Evolutionary conservation across 2,329 filamentous ascomycete genomes (phyloP).

Genomic region (Amesomyces nigricolor): DNA sequence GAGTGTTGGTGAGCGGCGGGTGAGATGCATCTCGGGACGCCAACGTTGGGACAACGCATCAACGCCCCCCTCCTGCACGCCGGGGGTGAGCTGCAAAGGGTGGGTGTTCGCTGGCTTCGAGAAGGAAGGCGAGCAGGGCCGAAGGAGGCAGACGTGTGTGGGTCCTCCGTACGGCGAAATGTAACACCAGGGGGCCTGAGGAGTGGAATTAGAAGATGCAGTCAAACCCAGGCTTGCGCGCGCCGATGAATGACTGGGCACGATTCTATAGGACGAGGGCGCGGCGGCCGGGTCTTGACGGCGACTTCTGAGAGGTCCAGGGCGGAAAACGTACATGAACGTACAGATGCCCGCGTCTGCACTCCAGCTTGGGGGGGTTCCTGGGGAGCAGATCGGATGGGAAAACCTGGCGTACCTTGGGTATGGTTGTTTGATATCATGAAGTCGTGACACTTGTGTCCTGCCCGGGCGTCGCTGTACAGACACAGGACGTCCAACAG

Average conservation of each 20-base stretch:
- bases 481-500: too few species aligned
- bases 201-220: slow-evolving; percentile 26
- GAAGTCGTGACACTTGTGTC: not conserved
- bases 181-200: slow-evolving; percentile 24
- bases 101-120: slow-evolving; percentile 19
- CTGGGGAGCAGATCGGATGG: not conserved
- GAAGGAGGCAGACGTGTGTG: slow-evolving; percentile 11
- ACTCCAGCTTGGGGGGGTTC: slow-evolving; percentile 14
- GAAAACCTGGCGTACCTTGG: not conserved
- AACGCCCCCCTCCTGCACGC: slow-evolving; percentile 20
- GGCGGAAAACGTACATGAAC: slow-evolving; percentile 22
- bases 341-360: slow-evolving; percentile 17
- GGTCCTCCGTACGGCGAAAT: slow-evolving; percentile 21
- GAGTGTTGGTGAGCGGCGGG: slow-evolving; percentile 11
- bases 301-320: slow-evolving; percentile 25
- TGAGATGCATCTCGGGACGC: slow-evolving; percentile 18
- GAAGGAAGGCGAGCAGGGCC: slow-evolving; percentile 17
- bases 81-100: slow-evolving; percentile 13
- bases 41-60: slow-evolving; percentile 25
- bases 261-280: slow-evolving; percentile 34
- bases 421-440: not conserved
- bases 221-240: slow-evolving; percentile 26
- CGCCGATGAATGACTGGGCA: slow-evolving; percentile 40
- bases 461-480: not conserved
- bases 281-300: slow-evolving; percentile 22